phyloP scores from a whole-genome alignment of 2,329 filamentous ascomycete species.

The Neopestalotiopsis sp. region DNA sequence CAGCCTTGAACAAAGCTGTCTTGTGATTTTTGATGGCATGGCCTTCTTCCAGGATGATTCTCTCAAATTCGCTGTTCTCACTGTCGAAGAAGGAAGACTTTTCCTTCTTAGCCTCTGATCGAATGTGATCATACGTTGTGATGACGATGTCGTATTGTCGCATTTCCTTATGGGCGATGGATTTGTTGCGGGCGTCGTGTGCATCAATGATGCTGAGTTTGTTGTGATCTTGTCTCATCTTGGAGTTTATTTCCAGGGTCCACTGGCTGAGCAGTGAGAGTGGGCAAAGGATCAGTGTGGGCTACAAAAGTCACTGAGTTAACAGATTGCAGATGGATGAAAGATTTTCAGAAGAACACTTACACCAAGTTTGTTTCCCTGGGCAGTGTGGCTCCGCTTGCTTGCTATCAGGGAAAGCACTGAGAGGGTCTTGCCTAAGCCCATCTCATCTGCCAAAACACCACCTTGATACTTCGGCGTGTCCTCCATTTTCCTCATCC shows the following conservation, averaged over 20 bases:
- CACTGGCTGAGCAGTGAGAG: slow-evolving; percentile 33
- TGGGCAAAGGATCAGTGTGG: slow-evolving; percentile 27
- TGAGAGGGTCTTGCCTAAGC: slow-evolving; percentile 83
- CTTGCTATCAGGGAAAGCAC: slow-evolving; percentile 73
- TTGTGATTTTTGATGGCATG: slow-evolving; percentile 80
- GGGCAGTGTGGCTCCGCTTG: neutral
- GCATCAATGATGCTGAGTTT: slow-evolving; percentile 70
- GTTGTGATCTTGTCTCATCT: slow-evolving; percentile 62
- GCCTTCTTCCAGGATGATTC: slow-evolving; percentile 79
- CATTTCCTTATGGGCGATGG: slow-evolving; percentile 63
- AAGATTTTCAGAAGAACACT: neutral
- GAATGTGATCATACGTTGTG: slow-evolving; percentile 77
- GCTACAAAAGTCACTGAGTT: slow-evolving; percentile 10
- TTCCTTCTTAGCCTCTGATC: slow-evolving; percentile 62
- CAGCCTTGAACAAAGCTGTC: slow-evolving; percentile 66
- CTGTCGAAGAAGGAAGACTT: slow-evolving; percentile 64
- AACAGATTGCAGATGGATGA: neutral
- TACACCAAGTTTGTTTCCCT: neutral
- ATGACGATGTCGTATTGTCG: slow-evolving; percentile 74
- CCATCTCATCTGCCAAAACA: slow-evolving; percentile 83
- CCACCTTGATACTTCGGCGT: slow-evolving; percentile 63
- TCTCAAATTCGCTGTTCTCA: slow-evolving; percentile 61
- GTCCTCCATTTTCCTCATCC: slow-evolving; percentile 77
- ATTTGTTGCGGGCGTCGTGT: slow-evolving; percentile 60
- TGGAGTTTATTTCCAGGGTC: slow-evolving; percentile 56